Evolutionary conservation across 805 yeast species (phyloP), one percentile per base, ranked within the genome.

Genomic region (Candida quercuum): DNA sequence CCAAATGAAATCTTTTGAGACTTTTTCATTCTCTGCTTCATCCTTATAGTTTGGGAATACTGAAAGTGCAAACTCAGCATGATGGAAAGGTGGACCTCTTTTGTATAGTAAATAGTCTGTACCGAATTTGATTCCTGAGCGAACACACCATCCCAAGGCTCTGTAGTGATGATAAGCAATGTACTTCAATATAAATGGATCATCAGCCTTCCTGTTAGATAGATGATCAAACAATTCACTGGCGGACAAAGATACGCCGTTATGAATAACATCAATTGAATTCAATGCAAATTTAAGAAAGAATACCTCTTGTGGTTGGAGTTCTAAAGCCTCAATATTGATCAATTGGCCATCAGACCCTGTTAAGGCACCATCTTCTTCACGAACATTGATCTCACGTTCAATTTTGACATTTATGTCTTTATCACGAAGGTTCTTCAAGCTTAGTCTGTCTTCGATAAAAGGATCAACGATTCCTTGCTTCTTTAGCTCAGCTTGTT

Each of bases 81-180:
- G 99, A 35, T 82, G 78, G 57, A 89, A 87, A 2, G 97, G 97
- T 8, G 98, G 99, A 0, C 99, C 99, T 40, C 91, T 68, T 37
- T 81, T 77, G 58, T 93, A 93, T 5, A 93, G 66, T 8, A 93
- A 62, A 59, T 67, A 82, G 51, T 89, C 94, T n/a, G 85, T 74
- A 2, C 96, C 96, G 59, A 93, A 93, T 59, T 93, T 93, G 39
- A 88, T 74, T 0, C 98, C 99, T 0, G 89, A 76, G 41, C 94
- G 70, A 3, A 82, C 93, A 65, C 97, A 91, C 97, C 98, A 93
- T 0, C 97, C 97, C 19, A 76, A 69, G 0, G 96, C 80, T 36
- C 95, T 71, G 60, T 78, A 89, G 56, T 91, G 88, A 54, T 87
- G 94, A 52, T 89, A 91, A 1, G 75, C 89, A 5, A 77, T 78